phyloP scores from a whole-genome alignment of 1,284 basidiomycete species.

The Prillingera fragicola region DNA sequence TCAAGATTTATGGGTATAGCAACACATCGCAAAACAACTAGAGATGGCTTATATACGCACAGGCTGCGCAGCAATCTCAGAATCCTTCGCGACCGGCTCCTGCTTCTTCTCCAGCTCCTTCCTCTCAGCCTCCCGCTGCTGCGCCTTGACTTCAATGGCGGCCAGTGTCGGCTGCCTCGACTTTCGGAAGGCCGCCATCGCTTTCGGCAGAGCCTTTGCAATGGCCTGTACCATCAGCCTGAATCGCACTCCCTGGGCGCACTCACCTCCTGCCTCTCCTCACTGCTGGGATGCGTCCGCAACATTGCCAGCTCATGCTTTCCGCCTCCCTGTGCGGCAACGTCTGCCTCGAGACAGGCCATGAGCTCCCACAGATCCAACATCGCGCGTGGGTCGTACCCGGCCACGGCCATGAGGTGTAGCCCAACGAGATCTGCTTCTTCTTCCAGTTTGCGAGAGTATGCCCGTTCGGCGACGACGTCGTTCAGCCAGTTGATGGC shows the following conservation, averaged over 20 bases:
- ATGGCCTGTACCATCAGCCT: conserved; percentile 28
- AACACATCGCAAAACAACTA: too few relatives aligned
- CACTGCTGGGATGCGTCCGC: conserved; percentile 52
- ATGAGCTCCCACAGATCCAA: conserved; percentile 52
- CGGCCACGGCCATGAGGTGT: conserved; percentile 50
- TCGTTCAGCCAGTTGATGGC: conserved; percentile 53
- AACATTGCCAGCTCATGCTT: conserved; percentile 46
- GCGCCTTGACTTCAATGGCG: too few relatives aligned
- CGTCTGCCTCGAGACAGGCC: conserved; percentile 50
- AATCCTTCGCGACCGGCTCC: neutral
- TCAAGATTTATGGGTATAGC: too few relatives aligned
- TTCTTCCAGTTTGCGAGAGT: conserved; percentile 52
- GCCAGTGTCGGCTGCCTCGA: neutral
- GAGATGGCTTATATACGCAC: too few relatives aligned
- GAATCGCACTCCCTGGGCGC: neutral
- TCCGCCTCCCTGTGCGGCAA: conserved; percentile 32
- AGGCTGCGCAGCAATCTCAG: too few relatives aligned
- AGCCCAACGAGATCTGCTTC: conserved; percentile 54
- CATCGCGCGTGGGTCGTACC: conserved; percentile 52
- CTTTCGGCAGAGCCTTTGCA: conserved; percentile 42
- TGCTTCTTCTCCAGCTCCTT: conserved; percentile 1
- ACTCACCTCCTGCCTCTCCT: conserved; percentile 44
- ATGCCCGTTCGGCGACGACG: conserved; percentile 51
- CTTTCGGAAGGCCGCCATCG: conserved; percentile 30
- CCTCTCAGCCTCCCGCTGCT: neutral